A percentile compares a stretch with the other conserved stretches of the same genome.
phyloP scores from a whole-genome alignment of 1,139 yeast genomes.

The Suhomyces choctaworum region DNA sequence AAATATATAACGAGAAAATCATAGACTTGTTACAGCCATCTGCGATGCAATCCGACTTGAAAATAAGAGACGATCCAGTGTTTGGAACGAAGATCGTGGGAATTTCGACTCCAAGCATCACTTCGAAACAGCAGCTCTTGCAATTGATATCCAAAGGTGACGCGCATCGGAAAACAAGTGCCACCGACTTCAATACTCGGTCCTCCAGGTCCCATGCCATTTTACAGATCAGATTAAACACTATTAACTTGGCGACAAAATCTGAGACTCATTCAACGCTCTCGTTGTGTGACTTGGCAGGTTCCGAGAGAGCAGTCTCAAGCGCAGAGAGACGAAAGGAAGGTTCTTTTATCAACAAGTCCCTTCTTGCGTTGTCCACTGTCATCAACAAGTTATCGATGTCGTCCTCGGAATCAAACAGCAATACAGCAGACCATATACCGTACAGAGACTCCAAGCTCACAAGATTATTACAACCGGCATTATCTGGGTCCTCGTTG shows the following conservation, averaged over 20 bases:
- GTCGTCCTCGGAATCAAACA: conserved; percentile 23
- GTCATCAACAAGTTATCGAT: conserved; percentile 76
- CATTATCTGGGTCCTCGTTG: conserved; percentile 81
- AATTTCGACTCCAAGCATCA: conserved; percentile 59
- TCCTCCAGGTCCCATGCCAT: conserved; percentile 94
- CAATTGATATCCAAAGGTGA: conserved; percentile 69
- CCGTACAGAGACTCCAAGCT: conserved; percentile 93
- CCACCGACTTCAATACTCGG: conserved; percentile 82
- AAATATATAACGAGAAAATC: conserved; percentile 86
- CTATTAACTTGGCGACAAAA: conserved; percentile 41
- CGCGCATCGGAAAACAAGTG: conserved; percentile 72
- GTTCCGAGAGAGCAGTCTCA: conserved; percentile 87
- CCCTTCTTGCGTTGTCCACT: conserved; percentile 83
- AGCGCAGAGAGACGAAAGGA: conserved; percentile 84
- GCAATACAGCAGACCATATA: conserved; percentile 53
- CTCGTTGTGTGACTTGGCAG: conserved; percentile 92
- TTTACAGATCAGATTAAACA: conserved; percentile 63
- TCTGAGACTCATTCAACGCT: conserved; percentile 60
- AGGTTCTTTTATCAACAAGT: conserved; percentile 89
- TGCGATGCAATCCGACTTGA: conserved; percentile 47
- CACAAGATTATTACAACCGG: conserved; percentile 86
- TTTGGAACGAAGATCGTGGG: conserved; percentile 82
- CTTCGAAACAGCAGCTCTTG: conserved; percentile 59
- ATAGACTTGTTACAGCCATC: conserved; percentile 60
- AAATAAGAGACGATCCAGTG: conserved; percentile 71